These are phyloP conservation scores for Fonsecaea pedrosoi DNA, from an alignment of 2,329 filamentous ascomycete species.

Conservation along the genomic window DNA sequence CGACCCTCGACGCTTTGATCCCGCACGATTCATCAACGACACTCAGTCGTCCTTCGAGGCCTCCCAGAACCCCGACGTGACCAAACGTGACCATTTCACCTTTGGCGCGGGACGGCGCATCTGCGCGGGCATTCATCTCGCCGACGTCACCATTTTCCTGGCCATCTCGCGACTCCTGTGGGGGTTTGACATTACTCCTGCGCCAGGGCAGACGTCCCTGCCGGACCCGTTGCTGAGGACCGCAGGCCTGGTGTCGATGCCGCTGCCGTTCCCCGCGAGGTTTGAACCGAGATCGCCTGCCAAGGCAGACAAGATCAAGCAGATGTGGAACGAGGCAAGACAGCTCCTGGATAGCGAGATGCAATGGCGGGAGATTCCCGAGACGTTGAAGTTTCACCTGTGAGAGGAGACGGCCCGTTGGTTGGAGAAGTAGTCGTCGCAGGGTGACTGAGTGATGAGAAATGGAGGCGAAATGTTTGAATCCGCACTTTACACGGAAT, in stretches of 20 bases:
- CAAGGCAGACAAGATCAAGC: background rate
- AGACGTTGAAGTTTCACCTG: background rate
- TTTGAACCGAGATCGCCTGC: background rate
- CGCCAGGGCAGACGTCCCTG: background rate
- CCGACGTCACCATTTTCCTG: constrained; percentile 57
- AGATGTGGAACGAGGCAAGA: background rate
- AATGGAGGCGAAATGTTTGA: too few relatives aligned
- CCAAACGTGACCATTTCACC: constrained; percentile 22
- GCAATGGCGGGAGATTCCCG: background rate
- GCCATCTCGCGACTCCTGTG: constrained; percentile 60
- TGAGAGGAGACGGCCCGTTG: background rate
- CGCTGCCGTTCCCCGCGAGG: background rate
- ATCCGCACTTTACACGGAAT: too few relatives aligned
- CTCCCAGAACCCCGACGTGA: constrained; percentile 40
- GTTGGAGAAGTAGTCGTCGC: too few relatives aligned
- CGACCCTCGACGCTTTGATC: constrained; percentile 43
- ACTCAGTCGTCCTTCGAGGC: constrained; percentile 44
- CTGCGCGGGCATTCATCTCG: constrained; percentile 58
- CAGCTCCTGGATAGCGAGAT: background rate
- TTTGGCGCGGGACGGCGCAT: constrained; percentile 54
- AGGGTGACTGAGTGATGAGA: too few relatives aligned
- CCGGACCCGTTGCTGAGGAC: background rate
- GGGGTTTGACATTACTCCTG: constrained; percentile 46
- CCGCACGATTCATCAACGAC: constrained; percentile 43
- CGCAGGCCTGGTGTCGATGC: background rate